A percentile compares a stretch with the other conserved stretches of the same genome.
Conservation (phyloP, 768 basidiomycete genomes). For the Macrocybe gigantea region DNA sequence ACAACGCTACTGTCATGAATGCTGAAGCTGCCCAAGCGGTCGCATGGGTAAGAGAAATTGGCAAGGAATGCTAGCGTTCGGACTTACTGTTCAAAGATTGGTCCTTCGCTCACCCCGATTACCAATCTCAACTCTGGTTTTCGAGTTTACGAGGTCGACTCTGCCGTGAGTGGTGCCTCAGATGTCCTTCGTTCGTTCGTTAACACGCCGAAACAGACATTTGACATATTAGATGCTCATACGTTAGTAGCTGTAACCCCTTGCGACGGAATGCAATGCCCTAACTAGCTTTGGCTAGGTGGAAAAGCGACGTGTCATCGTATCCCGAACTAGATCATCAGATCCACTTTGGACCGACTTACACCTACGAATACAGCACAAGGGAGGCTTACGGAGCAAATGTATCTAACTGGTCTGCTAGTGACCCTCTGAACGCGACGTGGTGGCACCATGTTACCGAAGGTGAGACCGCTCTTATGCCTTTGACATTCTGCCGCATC, state of each 20-base stretch:
- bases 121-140: conserved; percentile 75
- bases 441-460: conserved; percentile 83
- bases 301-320: conserved; percentile 55
- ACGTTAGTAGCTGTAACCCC: conserved; percentile 42
- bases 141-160: conserved; percentile 67
- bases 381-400: conserved; percentile 58
- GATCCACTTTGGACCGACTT: conserved; percentile 53
- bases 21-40: conserved; percentile 50
- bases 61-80: background rate
- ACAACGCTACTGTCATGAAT: conserved; percentile 59
- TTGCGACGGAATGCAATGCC: background rate
- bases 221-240: conserved; percentile 72
- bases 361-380: conserved; percentile 61
- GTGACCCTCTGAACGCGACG: conserved; percentile 73
- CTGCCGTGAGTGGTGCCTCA: conserved; percentile 40
- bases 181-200: background rate
- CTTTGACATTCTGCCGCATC: background rate
- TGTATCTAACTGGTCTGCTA: conserved; percentile 50
- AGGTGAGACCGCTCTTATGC: conserved; percentile 28
- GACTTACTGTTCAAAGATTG: conserved; percentile 39
- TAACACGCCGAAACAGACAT: conserved; percentile 41
- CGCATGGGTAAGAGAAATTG: conserved; percentile 25
- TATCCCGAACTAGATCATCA: conserved; percentile 58
- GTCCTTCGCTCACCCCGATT: conserved; percentile 63
- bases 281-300: conserved; percentile 31